Base-by-base conservation (phyloP, 352 stramenopile genomes). In the Phytophthora podocarpi region DNA sequence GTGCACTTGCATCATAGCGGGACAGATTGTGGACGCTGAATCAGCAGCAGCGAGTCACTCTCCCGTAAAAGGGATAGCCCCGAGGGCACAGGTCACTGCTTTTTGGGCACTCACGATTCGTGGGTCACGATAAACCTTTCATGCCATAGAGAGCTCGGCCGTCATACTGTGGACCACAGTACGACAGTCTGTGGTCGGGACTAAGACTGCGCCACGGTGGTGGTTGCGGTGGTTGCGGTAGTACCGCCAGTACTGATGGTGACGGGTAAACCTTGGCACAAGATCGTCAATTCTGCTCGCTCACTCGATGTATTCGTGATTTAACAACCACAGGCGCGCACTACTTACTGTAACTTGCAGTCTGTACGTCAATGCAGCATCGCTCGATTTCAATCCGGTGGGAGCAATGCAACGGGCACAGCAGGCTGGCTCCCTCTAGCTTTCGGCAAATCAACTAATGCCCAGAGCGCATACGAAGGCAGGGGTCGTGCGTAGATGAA, bases 131-230 rank as follows among this genome's bases (percentile, higher is more conserved):
- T 23, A 6, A 42, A 26, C 21, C 36, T 37, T 43, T 34, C 36
- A 26, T 34, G 43, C 53, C 26, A 69, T 64, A n/a, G n/a, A 68
- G 59, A 62, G 51, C 18, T 30, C n/a, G 37, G 31, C 39, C 26
- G 37, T 36, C 47, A 20, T 16, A 65, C 47, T 65, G 56, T 65
- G 57, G 48, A n/a, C n/a, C n/a, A n/a, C n/a, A n/a, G n/a, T n/a
- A n/a, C n/a, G n/a, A n/a, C n/a, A n/a, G n/a, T n/a, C n/a, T n/a
- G n/a, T n/a, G n/a, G n/a, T n/a, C n/a, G n/a, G n/a, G n/a, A n/a
- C n/a, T n/a, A n/a, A n/a, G n/a, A n/a, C n/a, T n/a, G n/a, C n/a
- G n/a, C n/a, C n/a, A n/a, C n/a, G n/a, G n/a, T n/a, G n/a, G n/a
- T n/a, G n/a, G n/a, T n/a, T n/a, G n/a, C n/a, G n/a, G n/a, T n/a